These are phyloP conservation scores for Umbilicaria muhlenbergii DNA, from an alignment of 495 filamentous ascomycete genomes.

Conservation along the genomic window DNA sequence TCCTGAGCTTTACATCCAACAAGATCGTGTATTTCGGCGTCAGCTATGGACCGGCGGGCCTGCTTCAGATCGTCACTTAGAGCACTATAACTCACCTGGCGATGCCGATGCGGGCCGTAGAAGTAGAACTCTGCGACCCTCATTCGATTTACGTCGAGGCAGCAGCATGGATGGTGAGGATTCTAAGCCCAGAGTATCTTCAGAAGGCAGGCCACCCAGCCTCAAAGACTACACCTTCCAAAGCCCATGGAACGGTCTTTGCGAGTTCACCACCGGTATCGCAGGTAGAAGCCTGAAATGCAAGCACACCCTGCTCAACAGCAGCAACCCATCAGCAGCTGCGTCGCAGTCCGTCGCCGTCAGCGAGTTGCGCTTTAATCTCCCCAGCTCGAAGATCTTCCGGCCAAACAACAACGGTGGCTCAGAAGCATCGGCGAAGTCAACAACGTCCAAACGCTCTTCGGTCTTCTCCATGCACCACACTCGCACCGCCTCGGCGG, in stretches of 20 bases:
- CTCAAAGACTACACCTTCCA: slow-evolving; percentile 45
- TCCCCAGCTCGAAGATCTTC: slow-evolving; percentile 30
- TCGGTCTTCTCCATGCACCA: slow-evolving; percentile 7
- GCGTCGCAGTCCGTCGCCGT: slow-evolving; percentile 35
- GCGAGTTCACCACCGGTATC: slow-evolving; percentile 64
- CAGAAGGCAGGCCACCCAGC: slow-evolving; percentile 1
- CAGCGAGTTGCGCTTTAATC: slow-evolving; percentile 81
- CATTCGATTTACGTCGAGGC: slow-evolving; percentile 2
- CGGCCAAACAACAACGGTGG: slow-evolving; percentile 2
- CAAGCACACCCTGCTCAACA: slow-evolving; percentile 44
- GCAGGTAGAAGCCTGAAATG: slow-evolving; percentile 63
- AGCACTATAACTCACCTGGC: not conserved
- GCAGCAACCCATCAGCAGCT: slow-evolving; percentile 9
- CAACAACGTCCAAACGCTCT: slow-evolving; percentile 7
- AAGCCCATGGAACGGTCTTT: slow-evolving; percentile 75
- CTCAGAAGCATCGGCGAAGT: slow-evolving; percentile 13
- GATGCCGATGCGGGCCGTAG: not conserved
- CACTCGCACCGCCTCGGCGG: slow-evolving; percentile 10
- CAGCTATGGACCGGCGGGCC: slow-evolving; percentile 28
- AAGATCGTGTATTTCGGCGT: slow-evolving; percentile 18
- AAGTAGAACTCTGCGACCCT: not conserved
- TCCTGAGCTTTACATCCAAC: slow-evolving; percentile 4
- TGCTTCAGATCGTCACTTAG: not conserved
- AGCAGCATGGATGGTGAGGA: not conserved
- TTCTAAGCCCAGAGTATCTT: not conserved